Percentiles rank a stretch among this genome's conserved stretches.
These are phyloP conservation scores for Torulaspora delbrueckii DNA, from an alignment of 805 yeast species.

Conservation along the genomic window DNA sequence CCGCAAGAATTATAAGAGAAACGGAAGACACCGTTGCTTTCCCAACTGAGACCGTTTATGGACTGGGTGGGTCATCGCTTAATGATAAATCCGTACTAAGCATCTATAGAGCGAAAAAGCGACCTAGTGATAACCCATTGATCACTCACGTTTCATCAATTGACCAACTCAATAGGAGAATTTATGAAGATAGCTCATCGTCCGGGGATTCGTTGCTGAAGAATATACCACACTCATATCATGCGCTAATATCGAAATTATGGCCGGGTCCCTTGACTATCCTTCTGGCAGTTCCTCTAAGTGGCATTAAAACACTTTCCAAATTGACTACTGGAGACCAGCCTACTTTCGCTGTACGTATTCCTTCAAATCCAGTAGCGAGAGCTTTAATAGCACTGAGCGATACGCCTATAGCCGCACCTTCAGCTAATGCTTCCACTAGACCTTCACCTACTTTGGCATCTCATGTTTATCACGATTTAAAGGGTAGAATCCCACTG, in stretches of 20 bases:
- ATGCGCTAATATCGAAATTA: constrained; percentile 55
- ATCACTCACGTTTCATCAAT: constrained; percentile 83
- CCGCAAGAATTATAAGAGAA: constrained; percentile 50
- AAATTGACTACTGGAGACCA: constrained; percentile 79
- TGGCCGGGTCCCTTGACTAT: constrained; percentile 99
- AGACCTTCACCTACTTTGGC: constrained; percentile 92
- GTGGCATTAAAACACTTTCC: constrained; percentile 50
- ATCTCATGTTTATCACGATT: constrained; percentile 74
- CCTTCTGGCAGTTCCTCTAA: constrained; percentile 55
- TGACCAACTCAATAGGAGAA: constrained; percentile 59
- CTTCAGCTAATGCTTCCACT: constrained; percentile 95
- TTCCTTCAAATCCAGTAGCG: constrained; percentile 85
- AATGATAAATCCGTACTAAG: constrained; percentile 65
- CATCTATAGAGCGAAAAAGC: constrained; percentile 82
- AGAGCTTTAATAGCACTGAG: constrained; percentile 81
- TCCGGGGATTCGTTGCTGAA: constrained; percentile 8
- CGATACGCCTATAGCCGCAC: constrained; percentile 92
- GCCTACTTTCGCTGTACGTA: constrained; percentile 84
- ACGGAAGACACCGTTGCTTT: constrained; percentile 72
- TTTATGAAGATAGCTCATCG: constrained; percentile 38
- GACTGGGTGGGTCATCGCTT: constrained; percentile 84
- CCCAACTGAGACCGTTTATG: constrained; percentile 97
- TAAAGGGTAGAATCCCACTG: constrained; percentile 72
- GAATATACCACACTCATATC: constrained; percentile 64
- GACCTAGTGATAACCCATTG: constrained; percentile 94